Evolutionary conservation across 2,329 filamentous ascomycete genomes (phyloP), one percentile per base, ranked within the genome.

Genomic region (Penicillium sp.): DNA sequence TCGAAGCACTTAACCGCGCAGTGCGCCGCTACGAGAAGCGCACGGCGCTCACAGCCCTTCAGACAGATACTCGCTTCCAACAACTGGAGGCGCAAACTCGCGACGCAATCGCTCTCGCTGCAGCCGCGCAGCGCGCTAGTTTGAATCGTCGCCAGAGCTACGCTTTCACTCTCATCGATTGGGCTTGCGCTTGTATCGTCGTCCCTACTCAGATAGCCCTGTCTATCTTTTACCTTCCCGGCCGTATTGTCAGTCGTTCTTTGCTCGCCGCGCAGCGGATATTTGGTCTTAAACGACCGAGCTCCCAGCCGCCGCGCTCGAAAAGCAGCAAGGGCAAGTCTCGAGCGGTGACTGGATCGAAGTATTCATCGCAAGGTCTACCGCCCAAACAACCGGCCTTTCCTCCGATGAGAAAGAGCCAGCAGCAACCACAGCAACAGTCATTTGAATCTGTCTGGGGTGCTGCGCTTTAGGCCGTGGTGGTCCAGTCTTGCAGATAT

Each of bases 21-120:
- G 90, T 98, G 48, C 86, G 94, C 22, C 87, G 92, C 38, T 97
- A 97, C 70, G 94, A 98, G 79, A 97, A 96, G 79, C 91, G 93
- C 69, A 87, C 90, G 4, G 89, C 89, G 0, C 81, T 93, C 7
- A 84, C 93, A 30, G 85, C 90, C 10, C 83, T 89, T 57, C 89
- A 94, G 71, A 91, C 88, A 2, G 92, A 97, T 65, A 85, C 87
- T 8, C 86, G 90, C 26, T 85, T 97, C 60, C 84, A 86, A 43
- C 84, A 87, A 22, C 81, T 97, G 4, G 90, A 96, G 65, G 80
- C 82, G 0, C 84, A 89, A 38, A 76, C 96, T 14, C 86, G 88
- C 63, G 93, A 97, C 70, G 89, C 92, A 4, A 84, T 96, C 49
- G 86, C 90, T 0, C 81, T 97, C n/a, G 91, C 92, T 2, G 90